Base-by-base conservation (phyloP, 164 flowering plant genomes). In the Saururus chinensis region DNA sequence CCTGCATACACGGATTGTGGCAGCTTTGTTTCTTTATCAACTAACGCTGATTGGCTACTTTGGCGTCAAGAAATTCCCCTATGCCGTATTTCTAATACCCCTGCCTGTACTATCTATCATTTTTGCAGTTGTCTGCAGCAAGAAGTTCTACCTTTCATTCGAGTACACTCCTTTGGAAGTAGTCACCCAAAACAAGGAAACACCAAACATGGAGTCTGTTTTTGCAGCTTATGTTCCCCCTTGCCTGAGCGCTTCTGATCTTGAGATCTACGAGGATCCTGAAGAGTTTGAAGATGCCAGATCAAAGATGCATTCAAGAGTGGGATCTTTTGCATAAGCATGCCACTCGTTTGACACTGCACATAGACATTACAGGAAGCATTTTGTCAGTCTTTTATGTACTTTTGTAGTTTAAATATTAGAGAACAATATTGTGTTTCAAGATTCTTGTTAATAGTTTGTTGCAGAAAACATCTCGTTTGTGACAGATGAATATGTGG, bases 11-110 rank as follows among this genome's bases (percentile, higher is more conserved):
- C 86, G 99, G 4, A 66, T 93, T 17, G 17, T 88, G 4, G 96
- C 91, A 10, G 67, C 96, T 42, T 72, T 93, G 53, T 19, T 90
- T 1, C 60, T 90, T 20, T 90, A 61, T 75, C 99, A 93, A 75
- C 57, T 82, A 11, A 83, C 95, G 45, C 88, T 90, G 96, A 24
- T 82, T 22, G 95, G 92, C 60, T 90, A 76, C 78, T 79, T 90
- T 45, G 74, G 68, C 20, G 64, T 70, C 30, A 88, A 83, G 78
- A 53, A 71, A 63, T 90, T 88, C 70, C 0, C 0, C 21, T 81
- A 69, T 48, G 13, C 78, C 2, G 65, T 76, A 1, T 1, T 90
- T 1, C 25, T 90, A 21, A 64, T 88, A 51, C 95, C 92, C 51
- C 92, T 90, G 40, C 82, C 81, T 23, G 66, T 88, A 24, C 0